Conservation (phyloP, 371 early-diverging fungal species). For the Mortierella sp. region DNA sequence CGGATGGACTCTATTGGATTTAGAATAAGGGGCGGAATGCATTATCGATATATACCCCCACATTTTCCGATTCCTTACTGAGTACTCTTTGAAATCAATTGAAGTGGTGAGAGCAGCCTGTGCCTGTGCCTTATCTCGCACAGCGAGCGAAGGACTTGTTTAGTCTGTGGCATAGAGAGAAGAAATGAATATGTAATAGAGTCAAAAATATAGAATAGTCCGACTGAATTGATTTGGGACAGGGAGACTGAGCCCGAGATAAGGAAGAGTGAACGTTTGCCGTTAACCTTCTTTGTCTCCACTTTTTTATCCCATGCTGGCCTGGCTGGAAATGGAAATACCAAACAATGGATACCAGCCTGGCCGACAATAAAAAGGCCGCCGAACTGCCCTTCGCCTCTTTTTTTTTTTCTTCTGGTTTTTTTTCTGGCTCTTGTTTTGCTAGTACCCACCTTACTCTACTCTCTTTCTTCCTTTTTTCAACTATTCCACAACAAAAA, state of each 20-base stretch:
- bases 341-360: neutral
- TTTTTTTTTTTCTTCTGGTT: conserved; percentile 5
- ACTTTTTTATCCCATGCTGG: conserved; percentile 38
- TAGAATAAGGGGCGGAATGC: neutral
- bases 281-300: conserved; percentile 52
- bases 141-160: neutral
- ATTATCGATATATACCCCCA: conserved; percentile 15
- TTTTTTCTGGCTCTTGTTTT: conserved; percentile 8
- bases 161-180: neutral
- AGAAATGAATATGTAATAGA: conserved; percentile 4
- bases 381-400: neutral
- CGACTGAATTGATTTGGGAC: neutral
- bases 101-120: neutral
- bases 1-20: too few relatives aligned
- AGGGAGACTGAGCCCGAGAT: conserved; percentile 15
- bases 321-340: conserved; percentile 14
- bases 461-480: neutral
- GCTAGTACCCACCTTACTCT: neutral
- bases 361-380: conserved; percentile 12
- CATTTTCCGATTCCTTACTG: conserved; percentile 1
- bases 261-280: conserved; percentile 13
- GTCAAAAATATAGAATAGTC: neutral
- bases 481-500: too few relatives aligned
- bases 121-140: conserved; percentile 9
- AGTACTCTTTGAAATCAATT: neutral